Conservation (phyloP, 2,329 filamentous ascomycete genomes). For the Fusarium floridanum region DNA sequence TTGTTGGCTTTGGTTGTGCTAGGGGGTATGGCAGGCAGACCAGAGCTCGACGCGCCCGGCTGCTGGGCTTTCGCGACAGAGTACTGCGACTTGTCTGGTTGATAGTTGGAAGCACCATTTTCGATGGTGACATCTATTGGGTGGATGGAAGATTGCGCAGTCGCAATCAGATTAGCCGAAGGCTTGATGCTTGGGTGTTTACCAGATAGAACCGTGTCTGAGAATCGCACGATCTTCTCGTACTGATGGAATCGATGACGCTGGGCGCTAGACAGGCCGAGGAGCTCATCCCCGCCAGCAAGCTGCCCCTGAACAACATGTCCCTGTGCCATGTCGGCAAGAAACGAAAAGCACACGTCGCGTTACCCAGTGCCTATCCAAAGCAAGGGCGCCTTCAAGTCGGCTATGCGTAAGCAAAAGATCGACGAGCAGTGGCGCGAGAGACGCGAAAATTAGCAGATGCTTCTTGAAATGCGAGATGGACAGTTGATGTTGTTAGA, state of each 20-base stretch:
- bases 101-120: constrained; percentile 21
- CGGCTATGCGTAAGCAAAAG: constrained; percentile 21
- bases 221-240: constrained; percentile 83
- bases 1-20: constrained; percentile 49
- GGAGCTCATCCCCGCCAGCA: constrained; percentile 39
- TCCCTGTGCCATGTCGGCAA: constrained; percentile 47
- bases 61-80: constrained; percentile 55
- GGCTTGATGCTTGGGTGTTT: constrained; percentile 75
- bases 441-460: constrained; percentile 23
- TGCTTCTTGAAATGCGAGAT: constrained; percentile 17
- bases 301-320: constrained; percentile 32
- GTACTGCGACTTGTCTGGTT: constrained; percentile 50
- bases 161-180: constrained; percentile 56
- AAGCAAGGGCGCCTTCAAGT: constrained; percentile 27
- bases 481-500: constrained; percentile 28
- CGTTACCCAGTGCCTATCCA: constrained; percentile 33
- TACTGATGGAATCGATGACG: constrained; percentile 75
- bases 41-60: constrained; percentile 16
- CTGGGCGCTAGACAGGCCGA: constrained; percentile 59
- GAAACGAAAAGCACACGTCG: constrained; percentile 39
- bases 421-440: constrained; percentile 22
- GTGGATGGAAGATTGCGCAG: constrained; percentile 35
- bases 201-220: constrained; percentile 84
- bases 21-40: constrained; percentile 10
- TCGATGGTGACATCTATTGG: constrained; percentile 41